Conservation (phyloP, 2,329 filamentous ascomycete species). For the Exophiala phaeomuriformis region DNA sequence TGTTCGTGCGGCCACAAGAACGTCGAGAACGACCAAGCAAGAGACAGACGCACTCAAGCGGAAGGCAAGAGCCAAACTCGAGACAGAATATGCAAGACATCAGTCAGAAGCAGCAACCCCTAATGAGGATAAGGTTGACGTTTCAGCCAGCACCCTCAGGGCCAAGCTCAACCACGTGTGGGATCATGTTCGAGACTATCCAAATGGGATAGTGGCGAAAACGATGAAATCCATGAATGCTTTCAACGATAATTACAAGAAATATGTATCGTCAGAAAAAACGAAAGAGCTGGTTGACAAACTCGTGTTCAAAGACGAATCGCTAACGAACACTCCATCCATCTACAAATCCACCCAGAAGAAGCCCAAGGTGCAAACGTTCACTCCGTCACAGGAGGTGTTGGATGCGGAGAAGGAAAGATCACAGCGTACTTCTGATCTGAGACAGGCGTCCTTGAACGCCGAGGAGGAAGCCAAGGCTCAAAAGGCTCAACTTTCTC, state of each 20-base stretch:
- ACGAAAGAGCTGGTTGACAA: slow-evolving; percentile 15
- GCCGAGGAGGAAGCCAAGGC: slow-evolving; percentile 5
- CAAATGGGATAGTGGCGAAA: slow-evolving; percentile 26
- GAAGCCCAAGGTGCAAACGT: background rate
- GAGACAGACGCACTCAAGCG: slow-evolving; percentile 22
- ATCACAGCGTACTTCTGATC: background rate
- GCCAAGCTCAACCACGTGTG: slow-evolving; percentile 16
- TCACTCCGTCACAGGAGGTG: slow-evolving; percentile 11
- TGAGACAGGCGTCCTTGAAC: slow-evolving; percentile 11
- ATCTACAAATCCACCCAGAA: slow-evolving; percentile 13
- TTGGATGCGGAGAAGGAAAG: slow-evolving; percentile 3
- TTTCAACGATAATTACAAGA: slow-evolving; percentile 19
- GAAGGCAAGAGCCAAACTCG: slow-evolving; percentile 22
- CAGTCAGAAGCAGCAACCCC: slow-evolving; percentile 11
- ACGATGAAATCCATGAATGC: slow-evolving; percentile 20
- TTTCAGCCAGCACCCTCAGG: slow-evolving; percentile 8
- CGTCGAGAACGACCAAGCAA: slow-evolving; percentile 22
- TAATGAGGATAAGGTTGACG: background rate
- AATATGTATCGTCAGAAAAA: slow-evolving; percentile 10
- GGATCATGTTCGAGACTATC: slow-evolving; percentile 23
- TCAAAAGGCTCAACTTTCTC: slow-evolving; percentile 12
- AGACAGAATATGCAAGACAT: slow-evolving; percentile 24
- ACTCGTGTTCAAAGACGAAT: slow-evolving; percentile 17
- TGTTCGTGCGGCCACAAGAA: slow-evolving; percentile 31
- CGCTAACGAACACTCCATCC: slow-evolving; percentile 15